Conservation (phyloP, 2,329 filamentous ascomycete genomes). For the Fusarium cyanostomum region DNA sequence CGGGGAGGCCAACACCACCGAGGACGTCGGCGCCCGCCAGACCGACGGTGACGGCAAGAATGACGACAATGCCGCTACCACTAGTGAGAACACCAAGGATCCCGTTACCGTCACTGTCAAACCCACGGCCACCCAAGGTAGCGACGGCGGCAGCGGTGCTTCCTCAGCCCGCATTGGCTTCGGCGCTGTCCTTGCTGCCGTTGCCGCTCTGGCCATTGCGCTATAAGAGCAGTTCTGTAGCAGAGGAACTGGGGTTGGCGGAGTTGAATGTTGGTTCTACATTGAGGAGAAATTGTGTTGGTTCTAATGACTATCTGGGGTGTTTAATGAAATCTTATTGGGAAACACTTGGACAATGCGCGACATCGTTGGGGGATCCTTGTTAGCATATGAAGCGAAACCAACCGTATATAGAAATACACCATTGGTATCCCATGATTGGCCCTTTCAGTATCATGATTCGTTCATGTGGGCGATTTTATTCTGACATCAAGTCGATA, state of each 20-base stretch:
- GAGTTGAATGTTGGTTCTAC: constrained; percentile 11
- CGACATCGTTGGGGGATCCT: constrained; percentile 13
- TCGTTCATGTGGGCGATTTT: constrained; percentile 9
- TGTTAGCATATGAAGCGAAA: constrained; percentile 21
- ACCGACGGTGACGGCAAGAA: neutral
- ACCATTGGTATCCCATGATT: constrained; percentile 26
- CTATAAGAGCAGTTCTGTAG: constrained; percentile 30
- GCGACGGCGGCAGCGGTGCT: constrained; percentile 26
- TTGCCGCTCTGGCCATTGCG: constrained; percentile 35
- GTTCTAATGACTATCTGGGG: constrained; percentile 32
- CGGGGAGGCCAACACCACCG: constrained; percentile 13
- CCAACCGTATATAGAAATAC: constrained; percentile 36
- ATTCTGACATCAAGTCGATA: constrained; percentile 64
- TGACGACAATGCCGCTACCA: constrained; percentile 3
- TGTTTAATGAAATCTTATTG: constrained; percentile 37
- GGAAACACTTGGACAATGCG: constrained; percentile 15
- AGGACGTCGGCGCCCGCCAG: constrained; percentile 5
- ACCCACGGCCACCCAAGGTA: constrained; percentile 16
- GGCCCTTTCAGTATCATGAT: neutral
- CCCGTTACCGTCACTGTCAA: constrained; percentile 38
- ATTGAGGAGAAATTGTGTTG: constrained; percentile 12
- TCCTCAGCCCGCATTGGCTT: constrained; percentile 29
- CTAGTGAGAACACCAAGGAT: constrained; percentile 6
- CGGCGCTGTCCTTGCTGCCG: constrained; percentile 36
- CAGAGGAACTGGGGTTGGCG: neutral